Conservation (phyloP, 2,329 filamentous ascomycete genomes). For the Hypoxylon sp. region DNA sequence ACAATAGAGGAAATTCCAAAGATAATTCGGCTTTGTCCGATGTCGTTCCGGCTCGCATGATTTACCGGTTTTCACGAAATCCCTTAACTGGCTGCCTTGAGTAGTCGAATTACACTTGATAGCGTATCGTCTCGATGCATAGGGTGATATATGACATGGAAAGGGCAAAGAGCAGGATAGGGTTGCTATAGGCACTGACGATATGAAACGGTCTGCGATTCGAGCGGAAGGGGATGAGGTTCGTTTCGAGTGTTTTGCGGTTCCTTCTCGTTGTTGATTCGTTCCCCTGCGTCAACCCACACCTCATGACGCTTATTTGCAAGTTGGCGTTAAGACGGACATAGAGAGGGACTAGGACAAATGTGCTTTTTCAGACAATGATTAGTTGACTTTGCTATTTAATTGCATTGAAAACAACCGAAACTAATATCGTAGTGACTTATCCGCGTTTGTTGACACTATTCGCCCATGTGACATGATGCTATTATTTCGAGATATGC, state of each 20-base stretch:
- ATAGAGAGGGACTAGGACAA: constrained; percentile 50
- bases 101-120: constrained; percentile 45
- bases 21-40: not conserved
- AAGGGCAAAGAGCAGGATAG: constrained; percentile 33
- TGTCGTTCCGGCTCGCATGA: constrained; percentile 28
- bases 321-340: constrained; percentile 51
- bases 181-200: constrained; percentile 27
- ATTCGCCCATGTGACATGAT: not conserved
- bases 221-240: constrained; percentile 27
- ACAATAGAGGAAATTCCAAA: constrained; percentile 69
- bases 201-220: constrained; percentile 30
- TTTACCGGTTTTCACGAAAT: constrained; percentile 20
- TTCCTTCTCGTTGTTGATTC: constrained; percentile 24
- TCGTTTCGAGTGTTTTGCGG: constrained; percentile 17
- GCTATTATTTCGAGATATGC: not conserved
- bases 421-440: not conserved
- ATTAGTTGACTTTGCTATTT: constrained; percentile 40
- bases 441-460: not conserved
- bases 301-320: constrained; percentile 36
- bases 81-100: constrained; percentile 28
- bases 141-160: constrained; percentile 44
- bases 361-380: constrained; percentile 38
- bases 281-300: constrained; percentile 22
- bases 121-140: constrained; percentile 47
- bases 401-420: constrained; percentile 26